Conservation (phyloP, 257 asterid species). For the Primulina eburnea region DNA sequence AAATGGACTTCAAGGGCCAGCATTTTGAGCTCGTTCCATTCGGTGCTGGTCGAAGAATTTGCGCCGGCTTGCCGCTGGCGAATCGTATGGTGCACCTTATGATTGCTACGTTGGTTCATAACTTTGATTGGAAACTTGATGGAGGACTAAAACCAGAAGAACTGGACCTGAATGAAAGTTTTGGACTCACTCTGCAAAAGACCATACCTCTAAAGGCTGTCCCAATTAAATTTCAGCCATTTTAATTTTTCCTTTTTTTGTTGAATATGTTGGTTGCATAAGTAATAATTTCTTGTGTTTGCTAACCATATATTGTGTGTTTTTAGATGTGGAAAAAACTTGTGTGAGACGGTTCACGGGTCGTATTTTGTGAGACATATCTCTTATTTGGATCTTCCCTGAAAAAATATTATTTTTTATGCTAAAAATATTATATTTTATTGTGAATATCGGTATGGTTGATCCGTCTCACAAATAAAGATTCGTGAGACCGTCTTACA, state of each 20-base stretch:
- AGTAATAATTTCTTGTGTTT: no score
- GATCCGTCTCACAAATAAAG: no score
- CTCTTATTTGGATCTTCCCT: no score
- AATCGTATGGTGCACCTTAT: conserved; percentile 22
- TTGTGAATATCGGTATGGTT: no score
- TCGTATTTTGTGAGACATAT: no score
- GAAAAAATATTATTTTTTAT: no score
- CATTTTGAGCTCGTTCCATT: conserved; percentile 27
- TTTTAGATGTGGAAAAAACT: no score
- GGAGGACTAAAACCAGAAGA: conserved; percentile 12
- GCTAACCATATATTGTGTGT: no score
- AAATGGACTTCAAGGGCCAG: conserved; percentile 20
- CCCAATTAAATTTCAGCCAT: background rate
- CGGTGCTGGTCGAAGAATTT: conserved; percentile 25
- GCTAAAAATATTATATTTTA: no score
- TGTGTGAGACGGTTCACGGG: no score
- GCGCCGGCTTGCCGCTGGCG: conserved; percentile 28
- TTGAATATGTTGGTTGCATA: no score
- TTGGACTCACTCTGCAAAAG: conserved; percentile 25
- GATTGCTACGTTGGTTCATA: conserved; percentile 14
- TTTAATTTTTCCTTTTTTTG: background rate
- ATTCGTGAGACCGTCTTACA: no score
- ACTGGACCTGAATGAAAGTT: conserved; percentile 23
- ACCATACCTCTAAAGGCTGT: conserved; percentile 24
- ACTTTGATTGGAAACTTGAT: conserved; percentile 25